These are phyloP conservation scores for Saksenaea oblongispora DNA, from an alignment of 371 early-diverging fungal species.

Conservation along the genomic window DNA sequence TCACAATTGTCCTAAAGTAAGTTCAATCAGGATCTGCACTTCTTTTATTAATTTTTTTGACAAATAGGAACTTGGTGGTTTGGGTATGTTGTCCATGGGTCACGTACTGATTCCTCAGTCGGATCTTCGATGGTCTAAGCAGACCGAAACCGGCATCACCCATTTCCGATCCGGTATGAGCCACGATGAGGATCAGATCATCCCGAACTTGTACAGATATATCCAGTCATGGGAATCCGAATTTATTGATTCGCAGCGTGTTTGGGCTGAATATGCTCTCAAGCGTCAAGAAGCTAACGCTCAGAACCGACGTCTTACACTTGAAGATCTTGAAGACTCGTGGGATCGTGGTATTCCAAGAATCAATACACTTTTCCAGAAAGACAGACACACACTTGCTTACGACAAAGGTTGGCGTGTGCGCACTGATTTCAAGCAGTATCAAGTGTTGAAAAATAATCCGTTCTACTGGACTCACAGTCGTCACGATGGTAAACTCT, in stretches of 20 bases:
- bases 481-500: slow-evolving; percentile 97
- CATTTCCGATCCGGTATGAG: slow-evolving; percentile 99
- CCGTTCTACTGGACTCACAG: slow-evolving; percentile 96
- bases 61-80: slow-evolving; percentile 91
- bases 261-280: slow-evolving; percentile 98
- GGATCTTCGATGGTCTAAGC: slow-evolving; percentile 95
- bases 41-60: not conserved
- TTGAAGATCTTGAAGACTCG: slow-evolving; percentile 96
- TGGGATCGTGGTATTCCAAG: slow-evolving; percentile 99
- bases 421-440: slow-evolving; percentile 96
- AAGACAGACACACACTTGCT: slow-evolving; percentile 96
- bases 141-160: slow-evolving; percentile 96
- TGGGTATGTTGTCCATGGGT: slow-evolving; percentile 99
- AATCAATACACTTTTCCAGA: slow-evolving; percentile 95
- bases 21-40: not conserved
- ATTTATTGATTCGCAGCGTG: slow-evolving; percentile 97
- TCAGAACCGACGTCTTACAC: slow-evolving; percentile 92
- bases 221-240: slow-evolving; percentile 99
- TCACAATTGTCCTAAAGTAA: slow-evolving; percentile 31
- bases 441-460: slow-evolving; percentile 92
- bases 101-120: slow-evolving; percentile 97
- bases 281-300: slow-evolving; percentile 96
- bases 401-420: slow-evolving; percentile 99
- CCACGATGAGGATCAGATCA: slow-evolving; percentile 95
- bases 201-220: slow-evolving; percentile 97